Evolutionary conservation across 202 grass and related monocot species (phyloP), one percentile per base, ranked within the genome.

Genomic region (Hordeum pubiflorum): DNA sequence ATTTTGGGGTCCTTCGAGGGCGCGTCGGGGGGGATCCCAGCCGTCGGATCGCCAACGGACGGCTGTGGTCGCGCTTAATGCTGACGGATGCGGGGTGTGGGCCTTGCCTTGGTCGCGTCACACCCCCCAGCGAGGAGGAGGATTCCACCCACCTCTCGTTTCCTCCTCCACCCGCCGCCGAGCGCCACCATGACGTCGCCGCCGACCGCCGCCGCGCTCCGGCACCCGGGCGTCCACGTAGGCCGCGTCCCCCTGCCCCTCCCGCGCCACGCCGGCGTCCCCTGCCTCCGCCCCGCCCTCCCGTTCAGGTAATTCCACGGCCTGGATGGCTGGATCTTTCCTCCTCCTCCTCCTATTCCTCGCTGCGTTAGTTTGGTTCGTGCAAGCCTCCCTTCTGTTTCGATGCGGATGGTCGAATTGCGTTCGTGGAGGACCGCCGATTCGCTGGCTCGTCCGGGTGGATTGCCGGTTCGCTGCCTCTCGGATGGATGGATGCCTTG

Each of bases 101-200:
- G 57, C 20, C 24, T 40, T 76, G 57, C 20, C 24, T 40, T 76
- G 1, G 22, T 43, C 34, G 36, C 43, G 61, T 69, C 44, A 48
- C 48, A 50, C 46, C 46, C 5, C 44, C 40, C 26, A 48, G 17
- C 18, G 63, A 11, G 31, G 46, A 77, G 52, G 72, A 18, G 55
- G 70, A 81, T 86, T 63, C 72, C 54, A 29, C 62, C 65, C 75
- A 7, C 22, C 36, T 50, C 48, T 4, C 4, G 33, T 68, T 29
- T 63, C 10, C 31, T 63, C 52, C 54, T 20, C 76, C 62, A 62
- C 80, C 26, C 78, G 61, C 78, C 87, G 77, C 82, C 71, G 44
- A 85, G 87, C 27, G 2, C 59, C 20, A 60, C 82, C 82, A 89
- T 89, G 87, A 74, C 79, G 66, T 74, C 83, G 74, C 83, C 83